A percentile compares a stretch with the other conserved stretches of the same genome.
Evolutionary conservation across 306 rosid genomes (phyloP).

Genomic region (Cajanus cajan): DNA sequence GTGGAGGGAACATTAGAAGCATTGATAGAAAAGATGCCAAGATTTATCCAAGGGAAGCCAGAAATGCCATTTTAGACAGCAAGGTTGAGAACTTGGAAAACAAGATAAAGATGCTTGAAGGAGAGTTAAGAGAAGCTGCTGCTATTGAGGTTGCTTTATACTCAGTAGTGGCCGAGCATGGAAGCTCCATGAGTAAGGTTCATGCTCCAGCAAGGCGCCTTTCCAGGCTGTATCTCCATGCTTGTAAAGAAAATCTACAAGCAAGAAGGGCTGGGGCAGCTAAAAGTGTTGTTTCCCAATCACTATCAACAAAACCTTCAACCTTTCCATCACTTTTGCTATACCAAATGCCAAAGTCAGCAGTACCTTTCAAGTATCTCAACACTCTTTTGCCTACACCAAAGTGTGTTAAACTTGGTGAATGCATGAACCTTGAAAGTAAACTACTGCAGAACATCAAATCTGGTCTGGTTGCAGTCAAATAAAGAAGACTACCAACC

Average conservation of each 20-base stretch:
- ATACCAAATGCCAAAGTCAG: too few relatives aligned
- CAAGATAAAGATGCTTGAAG: constrained; percentile 86
- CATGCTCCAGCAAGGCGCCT: constrained; percentile 99
- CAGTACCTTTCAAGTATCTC: too few relatives aligned
- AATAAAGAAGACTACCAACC: too few relatives aligned
- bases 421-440: too few relatives aligned
- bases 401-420: too few relatives aligned
- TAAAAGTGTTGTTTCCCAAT: constrained; percentile 88
- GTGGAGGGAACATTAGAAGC: constrained; percentile 45
- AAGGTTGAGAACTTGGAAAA: constrained; percentile 69
- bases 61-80: constrained; percentile 57
- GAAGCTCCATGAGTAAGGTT: constrained; percentile 94
- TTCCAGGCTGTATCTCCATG: constrained; percentile 86
- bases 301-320: too few relatives aligned
- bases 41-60: constrained; percentile 71
- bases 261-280: constrained; percentile 81
- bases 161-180: constrained; percentile 96
- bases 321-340: too few relatives aligned
- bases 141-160: constrained; percentile 87
- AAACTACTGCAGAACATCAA: too few relatives aligned
- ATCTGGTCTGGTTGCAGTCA: too few relatives aligned
- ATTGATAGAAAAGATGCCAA: constrained; percentile 66
- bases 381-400: too few relatives aligned
- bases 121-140: constrained; percentile 95
- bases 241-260: constrained; percentile 62